Evolutionary conservation across 108 stramenopile species (phyloP), one percentile per base, ranked within the genome.

Genomic region (Poteriospumella lacustris): DNA sequence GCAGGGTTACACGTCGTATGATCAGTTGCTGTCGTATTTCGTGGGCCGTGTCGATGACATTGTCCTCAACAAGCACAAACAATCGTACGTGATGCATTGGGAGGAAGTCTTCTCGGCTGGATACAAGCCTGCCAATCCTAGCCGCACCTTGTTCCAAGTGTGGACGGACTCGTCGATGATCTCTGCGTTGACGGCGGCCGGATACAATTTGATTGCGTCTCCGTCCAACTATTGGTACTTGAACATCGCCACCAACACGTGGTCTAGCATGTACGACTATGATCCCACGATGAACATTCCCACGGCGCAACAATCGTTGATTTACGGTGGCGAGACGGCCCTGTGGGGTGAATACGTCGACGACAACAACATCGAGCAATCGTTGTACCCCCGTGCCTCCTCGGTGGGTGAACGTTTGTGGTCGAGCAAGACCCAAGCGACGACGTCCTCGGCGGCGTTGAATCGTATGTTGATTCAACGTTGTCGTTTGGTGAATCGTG

Each of bases 141-240:
- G 3, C 31, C 24, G n/a, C 52, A 56, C 47, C 9, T 12, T 73
- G 3, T 73, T 34, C 42, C 70, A 73, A 24, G 70, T 73, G 9
- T 73, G 70, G 70, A 73, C 70, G 26, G 43, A 44, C 31, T 52
- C 47, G 5, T 12, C 9, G 9, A 56, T 42, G 28, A 33, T 73
- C 12, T 73, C 70, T 56, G 26, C 26, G 31, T 15, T 73, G 43
- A 56, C 47, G 26, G 70, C 40, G 28, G 47, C 43, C 9, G 70
- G 70, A 44, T 73, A 52, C 33, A 3, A 38, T 5, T 5, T 73
- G 26, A 73, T 73, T 42, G 70, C 70, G 5, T 44, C 70, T 26
- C 70, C 70, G 9, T 73, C 70, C 26, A 33, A 73, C 31, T 44
- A 52, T 44, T 73, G 70, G 70, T 73, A 73, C 42, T 33, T 73